A percentile compares a stretch with the other conserved stretches of the same genome.
Evolutionary conservation across 148 eudicot species (phyloP).

Genomic region (Pharnaceum exiguum): DNA sequence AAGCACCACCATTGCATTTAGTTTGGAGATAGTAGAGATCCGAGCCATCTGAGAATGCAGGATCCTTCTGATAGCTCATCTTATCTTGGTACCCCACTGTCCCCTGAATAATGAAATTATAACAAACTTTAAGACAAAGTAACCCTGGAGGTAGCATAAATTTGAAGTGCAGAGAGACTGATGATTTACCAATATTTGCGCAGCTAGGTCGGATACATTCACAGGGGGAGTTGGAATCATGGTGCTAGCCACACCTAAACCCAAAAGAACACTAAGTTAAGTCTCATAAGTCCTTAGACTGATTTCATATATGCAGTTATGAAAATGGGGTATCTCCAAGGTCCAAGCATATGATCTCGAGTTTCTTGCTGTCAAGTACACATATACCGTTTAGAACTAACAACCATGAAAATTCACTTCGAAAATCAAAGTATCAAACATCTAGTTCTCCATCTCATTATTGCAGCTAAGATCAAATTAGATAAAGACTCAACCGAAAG

Average conservation of each 20-base stretch:
- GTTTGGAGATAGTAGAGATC: constrained; percentile 13
- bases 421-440: no score
- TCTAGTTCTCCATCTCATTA: no score
- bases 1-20: constrained; percentile 26
- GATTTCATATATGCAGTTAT: no score
- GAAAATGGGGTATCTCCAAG: no score
- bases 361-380: no score
- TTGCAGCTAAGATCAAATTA: background rate
- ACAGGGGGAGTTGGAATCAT: constrained; percentile 32
- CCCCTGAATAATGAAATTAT: constrained; percentile 8
- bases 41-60: background rate
- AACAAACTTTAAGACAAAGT: background rate
- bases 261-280: no score
- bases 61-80: background rate
- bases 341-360: no score
- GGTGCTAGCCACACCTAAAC: constrained; percentile 44
- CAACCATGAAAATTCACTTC: no score
- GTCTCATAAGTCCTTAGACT: no score
- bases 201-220: constrained; percentile 31
- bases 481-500: background rate
- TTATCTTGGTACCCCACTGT: background rate
- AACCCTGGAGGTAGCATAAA: background rate
- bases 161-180: background rate
- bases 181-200: constrained; percentile 10
- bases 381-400: no score